Percentiles rank a stretch among this genome's conserved stretches.
These are phyloP conservation scores for Mrakia blollopis DNA, from an alignment of 768 basidiomycete genomes.

Conservation along the genomic window DNA sequence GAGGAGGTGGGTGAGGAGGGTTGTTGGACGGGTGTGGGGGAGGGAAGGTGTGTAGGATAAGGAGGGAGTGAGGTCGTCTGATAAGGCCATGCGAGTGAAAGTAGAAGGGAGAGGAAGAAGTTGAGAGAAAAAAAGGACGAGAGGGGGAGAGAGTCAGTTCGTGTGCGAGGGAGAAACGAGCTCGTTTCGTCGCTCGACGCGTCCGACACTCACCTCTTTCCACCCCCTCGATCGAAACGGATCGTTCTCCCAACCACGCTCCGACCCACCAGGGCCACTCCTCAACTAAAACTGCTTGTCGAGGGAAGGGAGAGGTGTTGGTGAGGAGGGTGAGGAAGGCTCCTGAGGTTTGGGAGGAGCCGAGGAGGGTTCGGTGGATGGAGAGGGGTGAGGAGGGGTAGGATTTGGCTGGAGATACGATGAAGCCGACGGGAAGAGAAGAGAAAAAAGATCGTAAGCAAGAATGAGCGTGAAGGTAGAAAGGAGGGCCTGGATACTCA, in stretches of 20 bases:
- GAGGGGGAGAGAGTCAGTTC: neutral
- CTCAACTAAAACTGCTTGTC: slow-evolving; percentile 70
- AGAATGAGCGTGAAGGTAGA: neutral
- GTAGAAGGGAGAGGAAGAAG: neutral
- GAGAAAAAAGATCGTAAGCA: neutral
- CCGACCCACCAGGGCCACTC: slow-evolving; percentile 90
- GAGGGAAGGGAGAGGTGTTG: slow-evolving; percentile 53
- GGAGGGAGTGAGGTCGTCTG: slow-evolving; percentile 12
- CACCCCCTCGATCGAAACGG: slow-evolving; percentile 51
- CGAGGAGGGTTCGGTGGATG: slow-evolving; percentile 64
- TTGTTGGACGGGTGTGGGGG: slow-evolving; percentile 53
- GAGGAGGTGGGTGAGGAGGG: slow-evolving; percentile 61
- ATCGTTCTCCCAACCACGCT: slow-evolving; percentile 76
- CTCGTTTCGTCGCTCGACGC: neutral
- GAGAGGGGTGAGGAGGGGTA: slow-evolving; percentile 54
- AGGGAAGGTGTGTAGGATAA: slow-evolving; percentile 32
- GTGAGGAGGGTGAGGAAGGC: slow-evolving; percentile 61
- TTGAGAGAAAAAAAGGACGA: neutral
- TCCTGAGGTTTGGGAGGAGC: slow-evolving; percentile 70
- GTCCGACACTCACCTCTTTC: neutral
- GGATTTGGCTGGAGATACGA: slow-evolving; percentile 31
- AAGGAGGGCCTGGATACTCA: slow-evolving; percentile 5
- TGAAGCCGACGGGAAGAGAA: slow-evolving; percentile 11
- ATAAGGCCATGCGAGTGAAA: no score
- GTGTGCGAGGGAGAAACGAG: neutral